Conservation (phyloP, 345 rosid genomes). For the Rhodamnia rubescens region DNA sequence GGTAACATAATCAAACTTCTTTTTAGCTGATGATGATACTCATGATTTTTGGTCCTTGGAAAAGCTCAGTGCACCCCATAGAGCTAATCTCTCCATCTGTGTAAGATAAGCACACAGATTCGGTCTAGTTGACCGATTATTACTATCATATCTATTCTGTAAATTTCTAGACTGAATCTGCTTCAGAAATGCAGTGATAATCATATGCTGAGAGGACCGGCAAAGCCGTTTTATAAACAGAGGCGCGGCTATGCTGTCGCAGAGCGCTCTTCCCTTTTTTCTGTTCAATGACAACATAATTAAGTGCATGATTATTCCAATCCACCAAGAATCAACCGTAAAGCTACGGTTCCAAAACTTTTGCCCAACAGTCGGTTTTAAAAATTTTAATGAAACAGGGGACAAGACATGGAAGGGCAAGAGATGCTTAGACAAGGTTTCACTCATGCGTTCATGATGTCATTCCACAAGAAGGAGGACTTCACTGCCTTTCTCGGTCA, state of each 20-base stretch:
- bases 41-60: not conserved
- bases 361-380: not conserved
- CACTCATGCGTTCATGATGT: conserved; percentile 72
- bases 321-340: not conserved
- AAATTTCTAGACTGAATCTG: not conserved
- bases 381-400: conserved; percentile 30
- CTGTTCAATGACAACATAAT: not conserved
- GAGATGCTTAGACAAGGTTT: conserved; percentile 96
- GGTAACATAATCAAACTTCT: conserved; percentile 22
- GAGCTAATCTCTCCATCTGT: not conserved
- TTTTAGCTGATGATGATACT: not conserved
- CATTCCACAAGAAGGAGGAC: conserved; percentile 71
- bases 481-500: conserved; percentile 47
- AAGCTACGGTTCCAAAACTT: not conserved
- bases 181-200: not conserved
- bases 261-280: not conserved
- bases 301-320: not conserved
- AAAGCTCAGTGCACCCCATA: not conserved
- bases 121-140: not conserved
- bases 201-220: not conserved
- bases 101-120: not conserved
- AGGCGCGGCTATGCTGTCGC: not conserved
- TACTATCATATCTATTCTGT: not conserved
- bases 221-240: not conserved
- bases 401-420: conserved; percentile 61